Base-by-base conservation (phyloP, 2,329 filamentous ascomycete genomes). In the Keithomyces neogunnii region DNA sequence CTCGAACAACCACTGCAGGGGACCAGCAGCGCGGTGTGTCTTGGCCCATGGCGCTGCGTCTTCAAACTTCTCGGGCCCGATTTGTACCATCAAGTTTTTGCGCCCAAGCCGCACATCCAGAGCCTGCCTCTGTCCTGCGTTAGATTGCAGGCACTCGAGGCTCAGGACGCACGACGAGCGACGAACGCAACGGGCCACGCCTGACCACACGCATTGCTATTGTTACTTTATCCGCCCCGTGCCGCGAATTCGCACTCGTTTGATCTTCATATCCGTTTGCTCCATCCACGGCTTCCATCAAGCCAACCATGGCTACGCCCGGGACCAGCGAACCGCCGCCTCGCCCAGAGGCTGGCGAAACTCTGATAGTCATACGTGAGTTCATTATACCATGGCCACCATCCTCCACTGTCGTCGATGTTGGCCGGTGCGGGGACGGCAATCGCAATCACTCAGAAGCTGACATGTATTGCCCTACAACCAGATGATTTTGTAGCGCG, bases 401-500 rank as follows among this genome's bases (percentile, higher is more conserved):
- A 7, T 5, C n/a, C 38, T 26, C 9, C 30, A 9, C 40, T 9
- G 5, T 11, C 40, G n/a, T 42, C 10, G 19, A 42, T 31, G 48
- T 45, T 19, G n/a, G 29, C 19, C 19, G 33, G 2, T n/a, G 29
- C 11, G 32, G 32, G 13, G 35, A 43, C 29, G 6, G 28, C 35
- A 19, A 7, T 19, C 13, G 31, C 31, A 47, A 35, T 9, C 6
- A 31, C 13, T 11, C 10, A 32, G 7, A 31, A 40, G 47, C 55
- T 55, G 10, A 57, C 54, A 32, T n/a, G 9, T 2, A 47, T 33
- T 49, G 55, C 44, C 42, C 39, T 33, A 43, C 44, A 44, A 29
- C 29, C 53, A 95, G 89, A 99, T 71, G 90, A 96, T 70, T 97
- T 99, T 68, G 76, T 84, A 60, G 91, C 92, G 52, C 84, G 93